Percentiles rank a stretch among this genome's conserved stretches.
phyloP scores from a whole-genome alignment of 2,329 filamentous ascomycete species.

The Iodosphaeria phyllophila region DNA sequence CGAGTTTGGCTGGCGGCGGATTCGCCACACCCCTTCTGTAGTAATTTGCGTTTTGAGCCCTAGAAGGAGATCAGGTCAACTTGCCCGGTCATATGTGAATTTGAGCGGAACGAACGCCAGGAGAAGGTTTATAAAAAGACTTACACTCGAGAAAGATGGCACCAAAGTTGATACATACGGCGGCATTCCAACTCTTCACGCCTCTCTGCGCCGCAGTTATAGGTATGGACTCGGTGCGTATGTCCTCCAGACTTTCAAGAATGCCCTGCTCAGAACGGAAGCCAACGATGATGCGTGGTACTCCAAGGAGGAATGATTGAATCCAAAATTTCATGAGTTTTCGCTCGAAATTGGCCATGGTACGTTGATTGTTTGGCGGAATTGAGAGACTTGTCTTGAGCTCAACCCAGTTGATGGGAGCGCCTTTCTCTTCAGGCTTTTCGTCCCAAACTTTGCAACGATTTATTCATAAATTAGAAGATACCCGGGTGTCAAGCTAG shows the following conservation, averaged over 20 bases:
- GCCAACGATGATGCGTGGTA: slow-evolving; percentile 80
- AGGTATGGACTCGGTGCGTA: slow-evolving; percentile 65
- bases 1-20: slow-evolving; percentile 45
- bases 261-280: slow-evolving; percentile 61
- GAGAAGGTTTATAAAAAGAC: slow-evolving; percentile 10
- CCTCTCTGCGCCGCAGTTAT: slow-evolving; percentile 49
- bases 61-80: slow-evolving; percentile 14
- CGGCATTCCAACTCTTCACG: slow-evolving; percentile 67
- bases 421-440: slow-evolving; percentile 46
- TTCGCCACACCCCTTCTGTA: slow-evolving; percentile 65
- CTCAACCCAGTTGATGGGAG: slow-evolving; percentile 81
- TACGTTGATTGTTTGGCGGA: slow-evolving; percentile 41
- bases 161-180: slow-evolving; percentile 85
- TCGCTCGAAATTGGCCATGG: slow-evolving; percentile 61
- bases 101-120: slow-evolving; percentile 1
- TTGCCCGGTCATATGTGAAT: slow-evolving; percentile 1
- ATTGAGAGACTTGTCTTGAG: slow-evolving; percentile 77
- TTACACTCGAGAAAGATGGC: slow-evolving; percentile 58
- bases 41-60: slow-evolving; percentile 44
- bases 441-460: slow-evolving; percentile 52
- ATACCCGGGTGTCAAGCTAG: neutral
- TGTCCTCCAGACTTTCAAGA: slow-evolving; percentile 54
- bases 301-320: slow-evolving; percentile 84
- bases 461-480: slow-evolving; percentile 1
- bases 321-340: slow-evolving; percentile 96